These are phyloP conservation scores for Lipomyces chichibuensis DNA, from an alignment of 805 yeast genomes.

Conservation along the genomic window DNA sequence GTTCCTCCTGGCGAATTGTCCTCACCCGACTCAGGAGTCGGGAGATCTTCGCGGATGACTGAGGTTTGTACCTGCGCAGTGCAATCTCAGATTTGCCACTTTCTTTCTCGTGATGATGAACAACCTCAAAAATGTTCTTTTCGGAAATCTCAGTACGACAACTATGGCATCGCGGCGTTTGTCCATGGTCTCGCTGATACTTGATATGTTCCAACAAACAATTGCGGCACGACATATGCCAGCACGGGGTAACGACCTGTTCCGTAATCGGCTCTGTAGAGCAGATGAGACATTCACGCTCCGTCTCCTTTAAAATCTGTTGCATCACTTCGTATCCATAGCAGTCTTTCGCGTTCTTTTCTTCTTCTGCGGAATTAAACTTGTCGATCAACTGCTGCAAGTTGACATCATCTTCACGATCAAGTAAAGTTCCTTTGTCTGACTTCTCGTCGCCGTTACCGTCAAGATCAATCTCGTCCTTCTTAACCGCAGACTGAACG, in stretches of 20 bases:
- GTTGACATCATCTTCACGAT: conserved; percentile 38
- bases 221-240: conserved; percentile 74
- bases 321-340: conserved; percentile 40
- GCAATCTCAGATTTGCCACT: conserved; percentile 34
- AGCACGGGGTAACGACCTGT: conserved; percentile 71
- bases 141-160: conserved; percentile 65
- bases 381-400: conserved; percentile 33
- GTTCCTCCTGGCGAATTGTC: conserved; percentile 55
- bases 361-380: conserved; percentile 25
- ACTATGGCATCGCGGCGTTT: conserved; percentile 67
- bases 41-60: conserved; percentile 70
- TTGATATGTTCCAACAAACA: conserved; percentile 77
- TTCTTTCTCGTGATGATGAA: conserved; percentile 38
- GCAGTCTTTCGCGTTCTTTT: conserved; percentile 22
- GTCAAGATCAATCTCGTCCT: conserved; percentile 49
- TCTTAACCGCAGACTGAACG: conserved; percentile 50
- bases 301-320: conserved; percentile 44
- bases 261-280: conserved; percentile 62
- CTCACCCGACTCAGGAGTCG: conserved; percentile 67
- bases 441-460: conserved; percentile 27
- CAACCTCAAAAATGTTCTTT: conserved; percentile 53
- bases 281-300: conserved; percentile 83
- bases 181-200: conserved; percentile 57
- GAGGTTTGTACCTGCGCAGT: conserved; percentile 42
- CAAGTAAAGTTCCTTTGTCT: conserved; percentile 27